Base-by-base conservation (phyloP, 345 rosid species). In the Eucalyptus regnans region DNA sequence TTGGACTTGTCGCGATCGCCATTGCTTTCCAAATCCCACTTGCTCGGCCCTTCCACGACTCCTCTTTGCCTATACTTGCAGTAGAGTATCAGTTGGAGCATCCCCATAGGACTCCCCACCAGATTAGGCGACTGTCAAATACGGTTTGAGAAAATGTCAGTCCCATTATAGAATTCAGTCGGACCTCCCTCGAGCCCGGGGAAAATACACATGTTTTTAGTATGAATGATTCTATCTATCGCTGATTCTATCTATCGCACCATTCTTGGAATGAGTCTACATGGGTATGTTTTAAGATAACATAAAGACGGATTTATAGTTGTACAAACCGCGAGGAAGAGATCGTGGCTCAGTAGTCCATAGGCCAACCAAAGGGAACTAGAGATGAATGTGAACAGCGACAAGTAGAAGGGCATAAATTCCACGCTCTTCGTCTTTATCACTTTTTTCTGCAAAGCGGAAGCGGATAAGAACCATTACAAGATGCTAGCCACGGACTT, bases 321-420 rank as follows among this genome's bases (percentile, higher is more conserved):
- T 51, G 27, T 68, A 92, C 95, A 10, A 87, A 97, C 99, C 94
- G 98, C 96, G 25, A 96, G 92, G 88, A 97, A 92, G 88, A 95
- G 94, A 91, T 97, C 99, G 86, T 91, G 94, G 90, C 97, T 91
- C 31, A 96, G 91, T 66, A 96, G 93, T 83, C 99, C 98, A 90
- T 95, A 95, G 11, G 94, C 93, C 94, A 95, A 87, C 99, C 99
- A 96, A 46, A 94, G 91, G 27, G 95, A 88, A 88, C 96, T 95
- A 62, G 99, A 91, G 17, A 96, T 83, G 91, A 96, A 95, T 54
- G 99, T 93, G 95, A 94, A 96, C 88, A 97, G 91, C 54, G 99
- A 96, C 89, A 96, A 89, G 91, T 95, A 93, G 92, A 97, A 97
- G 1, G 99, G 98, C 99, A 97, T 97, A 95, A 93, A 96, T 87